A percentile compares a stretch with the other conserved stretches of the same genome.
phyloP scores from a whole-genome alignment of 257 asterid species.

The Nicotiana benthamiana region DNA sequence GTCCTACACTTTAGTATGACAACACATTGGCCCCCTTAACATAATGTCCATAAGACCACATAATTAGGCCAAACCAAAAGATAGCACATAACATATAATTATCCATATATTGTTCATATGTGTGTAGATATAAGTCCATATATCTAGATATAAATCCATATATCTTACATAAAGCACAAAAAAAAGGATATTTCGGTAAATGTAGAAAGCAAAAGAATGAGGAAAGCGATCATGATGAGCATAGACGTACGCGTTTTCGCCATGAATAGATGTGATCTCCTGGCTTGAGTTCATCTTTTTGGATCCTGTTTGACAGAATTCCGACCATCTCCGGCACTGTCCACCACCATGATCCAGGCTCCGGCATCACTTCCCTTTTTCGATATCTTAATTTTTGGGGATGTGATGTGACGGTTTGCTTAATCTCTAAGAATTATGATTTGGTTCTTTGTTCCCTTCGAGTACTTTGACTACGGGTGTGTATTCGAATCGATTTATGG shows the following conservation, averaged over 20 bases:
- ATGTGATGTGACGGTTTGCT: conserved; percentile 1
- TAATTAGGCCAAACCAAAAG: too few relatives aligned
- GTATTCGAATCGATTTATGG: too few relatives aligned
- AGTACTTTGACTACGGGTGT: neutral
- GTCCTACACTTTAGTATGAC: too few relatives aligned
- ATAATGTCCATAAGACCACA: too few relatives aligned
- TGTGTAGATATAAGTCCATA: too few relatives aligned
- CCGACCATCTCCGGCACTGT: conserved; percentile 17
- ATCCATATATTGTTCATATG: too few relatives aligned
- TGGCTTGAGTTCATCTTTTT: conserved; percentile 38
- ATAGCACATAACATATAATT: too few relatives aligned
- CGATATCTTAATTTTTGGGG: neutral
- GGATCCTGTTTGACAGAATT: conserved; percentile 62
- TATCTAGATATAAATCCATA: too few relatives aligned
- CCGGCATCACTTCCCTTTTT: neutral
- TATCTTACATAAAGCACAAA: too few relatives aligned
- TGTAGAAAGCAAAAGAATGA: neutral
- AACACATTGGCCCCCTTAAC: too few relatives aligned
- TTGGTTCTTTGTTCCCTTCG: neutral
- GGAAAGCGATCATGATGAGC: conserved; percentile 67
- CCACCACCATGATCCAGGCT: neutral
- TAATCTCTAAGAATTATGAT: neutral
- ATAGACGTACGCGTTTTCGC: conserved; percentile 67
- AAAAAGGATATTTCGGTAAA: neutral
- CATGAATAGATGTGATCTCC: conserved; percentile 93